Percentiles rank a stretch among this genome's conserved stretches.
These are phyloP conservation scores for Pseudovirgaria hyperparasitica DNA, from an alignment of 2,329 filamentous ascomycete species.

Conservation along the genomic window DNA sequence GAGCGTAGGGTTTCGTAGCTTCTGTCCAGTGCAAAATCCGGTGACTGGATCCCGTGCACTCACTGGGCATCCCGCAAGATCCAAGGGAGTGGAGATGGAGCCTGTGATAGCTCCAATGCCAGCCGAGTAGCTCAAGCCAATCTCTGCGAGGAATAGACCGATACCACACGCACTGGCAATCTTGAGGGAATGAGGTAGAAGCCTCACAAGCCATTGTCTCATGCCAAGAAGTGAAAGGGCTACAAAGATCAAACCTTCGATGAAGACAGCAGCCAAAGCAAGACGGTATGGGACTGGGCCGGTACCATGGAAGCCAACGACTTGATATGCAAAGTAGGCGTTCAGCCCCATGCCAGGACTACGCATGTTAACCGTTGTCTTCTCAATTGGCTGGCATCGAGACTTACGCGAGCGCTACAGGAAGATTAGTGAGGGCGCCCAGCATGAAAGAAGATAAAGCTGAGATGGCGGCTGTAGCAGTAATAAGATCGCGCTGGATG, in stretches of 20 bases:
- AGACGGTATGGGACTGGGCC: constrained; percentile 62
- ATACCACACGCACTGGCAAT: constrained; percentile 78
- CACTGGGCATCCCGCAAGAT: constrained; percentile 60
- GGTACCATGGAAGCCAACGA: constrained; percentile 64
- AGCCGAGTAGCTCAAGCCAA: constrained; percentile 64
- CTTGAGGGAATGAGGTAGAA: constrained; percentile 73
- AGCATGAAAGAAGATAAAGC: constrained; percentile 67
- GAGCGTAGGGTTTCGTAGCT: constrained; percentile 74
- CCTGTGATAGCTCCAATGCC: constrained; percentile 72
- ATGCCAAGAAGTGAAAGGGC: constrained; percentile 66
- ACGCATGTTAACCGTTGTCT: constrained; percentile 1
- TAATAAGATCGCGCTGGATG: constrained; percentile 67
- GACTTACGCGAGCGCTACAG: constrained; percentile 23
- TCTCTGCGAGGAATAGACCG: constrained; percentile 65
- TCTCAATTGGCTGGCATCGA: constrained; percentile 3
- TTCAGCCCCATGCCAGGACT: constrained; percentile 45
- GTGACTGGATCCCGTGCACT: constrained; percentile 30
- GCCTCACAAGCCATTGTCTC: constrained; percentile 75
- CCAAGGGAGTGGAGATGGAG: constrained; percentile 48
- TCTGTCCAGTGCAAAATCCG: constrained; percentile 52
- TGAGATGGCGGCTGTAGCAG: constrained; percentile 71
- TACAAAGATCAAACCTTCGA: constrained; percentile 78
- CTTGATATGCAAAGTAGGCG: constrained; percentile 74
- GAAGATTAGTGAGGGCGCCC: constrained; percentile 68
- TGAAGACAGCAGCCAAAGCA: constrained; percentile 74